phyloP scores from a whole-genome alignment of 148 eudicot genomes.

The Rhododendron vialii region DNA sequence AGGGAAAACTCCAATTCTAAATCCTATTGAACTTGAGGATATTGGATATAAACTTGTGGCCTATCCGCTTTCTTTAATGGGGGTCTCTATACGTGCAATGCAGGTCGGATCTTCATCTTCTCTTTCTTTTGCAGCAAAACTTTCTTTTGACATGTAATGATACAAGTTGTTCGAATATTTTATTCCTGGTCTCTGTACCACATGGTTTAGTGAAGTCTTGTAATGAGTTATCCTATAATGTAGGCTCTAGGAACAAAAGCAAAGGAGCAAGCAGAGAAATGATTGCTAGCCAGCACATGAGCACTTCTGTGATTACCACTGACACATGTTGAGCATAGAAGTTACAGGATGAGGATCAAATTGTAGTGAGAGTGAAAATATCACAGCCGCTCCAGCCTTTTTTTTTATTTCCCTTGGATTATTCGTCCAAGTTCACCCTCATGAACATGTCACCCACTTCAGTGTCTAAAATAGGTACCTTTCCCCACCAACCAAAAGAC shows the following conservation, averaged over 20 bases:
- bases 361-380: neutral
- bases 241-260: neutral
- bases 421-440: neutral
- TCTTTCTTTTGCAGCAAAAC: neutral
- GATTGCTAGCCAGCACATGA: neutral
- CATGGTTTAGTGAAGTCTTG: neutral
- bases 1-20: slow-evolving; percentile 91
- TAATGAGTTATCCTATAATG: too few species aligned
- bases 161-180: too few species aligned
- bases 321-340: neutral
- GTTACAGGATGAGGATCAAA: neutral
- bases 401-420: neutral
- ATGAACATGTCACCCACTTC: neutral
- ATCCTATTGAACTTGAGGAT: slow-evolving; percentile 78
- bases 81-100: slow-evolving; percentile 89
- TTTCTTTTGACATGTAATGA: neutral
- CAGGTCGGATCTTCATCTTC: slow-evolving; percentile 43
- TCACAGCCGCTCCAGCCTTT: neutral
- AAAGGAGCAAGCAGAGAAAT: neutral
- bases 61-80: slow-evolving; percentile 88
- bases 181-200: neutral
- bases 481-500: neutral
- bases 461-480: too few species aligned
- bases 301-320: neutral
- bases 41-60: slow-evolving; percentile 82